phyloP scores from a whole-genome alignment of 2,329 filamentous ascomycete genomes.

The Xenosphaeropsis pyriputrescens region DNA sequence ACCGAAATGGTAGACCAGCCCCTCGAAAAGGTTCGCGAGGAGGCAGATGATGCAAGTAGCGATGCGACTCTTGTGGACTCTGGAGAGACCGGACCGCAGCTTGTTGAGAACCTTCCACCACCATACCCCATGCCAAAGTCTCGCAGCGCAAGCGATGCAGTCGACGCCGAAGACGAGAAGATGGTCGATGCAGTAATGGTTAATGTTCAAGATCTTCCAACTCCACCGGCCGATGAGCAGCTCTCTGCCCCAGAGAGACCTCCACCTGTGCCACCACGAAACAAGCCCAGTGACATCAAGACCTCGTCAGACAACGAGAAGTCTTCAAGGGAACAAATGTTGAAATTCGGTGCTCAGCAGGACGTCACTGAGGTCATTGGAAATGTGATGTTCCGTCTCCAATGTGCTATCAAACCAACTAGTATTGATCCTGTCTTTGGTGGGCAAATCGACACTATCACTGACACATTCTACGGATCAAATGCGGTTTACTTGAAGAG shows the following conservation, averaged over 20 bases:
- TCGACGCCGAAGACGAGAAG: neutral
- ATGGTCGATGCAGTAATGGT: conserved; percentile 18
- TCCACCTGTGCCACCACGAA: conserved; percentile 18
- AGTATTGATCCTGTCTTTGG: conserved; percentile 46
- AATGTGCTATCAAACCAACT: conserved; percentile 69
- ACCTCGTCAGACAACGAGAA: conserved; percentile 13
- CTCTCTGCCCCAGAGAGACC: conserved; percentile 13
- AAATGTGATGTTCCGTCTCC: conserved; percentile 80
- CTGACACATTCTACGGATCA: conserved; percentile 52
- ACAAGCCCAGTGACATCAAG: conserved; percentile 16
- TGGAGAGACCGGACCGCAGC: conserved; percentile 5
- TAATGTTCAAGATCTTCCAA: conserved; percentile 16
- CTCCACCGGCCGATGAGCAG: conserved; percentile 4
- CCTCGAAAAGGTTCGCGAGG: conserved; percentile 7
- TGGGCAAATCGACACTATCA: conserved; percentile 70
- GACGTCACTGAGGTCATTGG: conserved; percentile 95
- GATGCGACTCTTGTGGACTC: conserved; percentile 23
- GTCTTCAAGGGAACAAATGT: conserved; percentile 16
- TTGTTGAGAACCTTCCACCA: neutral
- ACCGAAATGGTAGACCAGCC: conserved; percentile 18
- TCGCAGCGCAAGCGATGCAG: neutral
- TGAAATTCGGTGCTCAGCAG: conserved; percentile 46
- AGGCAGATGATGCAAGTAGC: conserved; percentile 18
- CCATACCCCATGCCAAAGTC: neutral
- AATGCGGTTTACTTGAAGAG: conserved; percentile 45